Evolutionary conservation across 306 rosid species (phyloP).

Genomic region (Crotalaria pallida): DNA sequence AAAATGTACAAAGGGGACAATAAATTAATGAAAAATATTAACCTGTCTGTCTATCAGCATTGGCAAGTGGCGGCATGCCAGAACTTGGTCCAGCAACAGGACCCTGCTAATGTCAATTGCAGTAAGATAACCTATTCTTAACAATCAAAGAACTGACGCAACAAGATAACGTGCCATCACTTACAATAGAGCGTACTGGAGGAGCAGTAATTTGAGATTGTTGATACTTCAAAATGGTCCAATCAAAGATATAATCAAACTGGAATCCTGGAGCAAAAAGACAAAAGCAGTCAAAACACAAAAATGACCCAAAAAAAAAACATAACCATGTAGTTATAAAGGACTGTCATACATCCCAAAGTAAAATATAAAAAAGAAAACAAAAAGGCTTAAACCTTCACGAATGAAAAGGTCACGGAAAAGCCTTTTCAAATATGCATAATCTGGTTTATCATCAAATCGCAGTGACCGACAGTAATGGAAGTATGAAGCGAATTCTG

Average conservation of each 20-base stretch:
- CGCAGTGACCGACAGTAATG: constrained; percentile 92
- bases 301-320: background rate
- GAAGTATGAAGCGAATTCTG: constrained; percentile 90
- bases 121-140: constrained; percentile 20
- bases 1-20: background rate
- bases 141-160: background rate
- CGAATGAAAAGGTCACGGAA: constrained; percentile 94
- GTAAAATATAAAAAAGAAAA: background rate
- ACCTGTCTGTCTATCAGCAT: constrained; percentile 77
- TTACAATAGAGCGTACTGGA: constrained; percentile 60
- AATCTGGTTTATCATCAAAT: constrained; percentile 96
- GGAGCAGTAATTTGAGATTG: constrained; percentile 85
- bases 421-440: constrained; percentile 91
- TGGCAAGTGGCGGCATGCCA: constrained; percentile 67
- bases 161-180: constrained; percentile 18
- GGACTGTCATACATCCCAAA: background rate
- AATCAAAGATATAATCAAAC: constrained; percentile 94
- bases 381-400: constrained; percentile 58
- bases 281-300: constrained; percentile 7
- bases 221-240: constrained; percentile 97
- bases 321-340: background rate
- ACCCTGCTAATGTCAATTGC: constrained; percentile 43
- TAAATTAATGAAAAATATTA: background rate
- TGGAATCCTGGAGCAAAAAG: constrained; percentile 66
- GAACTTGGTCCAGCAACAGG: constrained; percentile 90